phyloP scores from a whole-genome alignment of 257 asterid genomes.

The Solanum infundibuliforme region DNA sequence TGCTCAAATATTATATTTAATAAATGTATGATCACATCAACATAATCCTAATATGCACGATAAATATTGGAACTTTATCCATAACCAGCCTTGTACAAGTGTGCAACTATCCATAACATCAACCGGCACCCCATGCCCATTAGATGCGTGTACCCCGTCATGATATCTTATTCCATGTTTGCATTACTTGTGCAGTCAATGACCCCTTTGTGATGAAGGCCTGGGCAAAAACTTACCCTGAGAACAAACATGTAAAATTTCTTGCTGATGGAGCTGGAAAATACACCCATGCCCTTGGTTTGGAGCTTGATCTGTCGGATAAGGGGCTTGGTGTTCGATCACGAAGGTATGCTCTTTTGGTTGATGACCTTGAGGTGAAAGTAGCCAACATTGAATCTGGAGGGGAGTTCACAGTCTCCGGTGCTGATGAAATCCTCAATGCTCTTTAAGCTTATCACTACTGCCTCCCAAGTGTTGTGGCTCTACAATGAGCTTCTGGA shows the following conservation, averaged over 20 bases:
- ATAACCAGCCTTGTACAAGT: not conserved
- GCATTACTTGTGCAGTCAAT: constrained; percentile 40
- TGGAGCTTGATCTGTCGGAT: constrained; percentile 76
- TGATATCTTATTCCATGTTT: not conserved
- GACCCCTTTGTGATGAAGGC: constrained; percentile 98
- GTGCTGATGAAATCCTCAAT: constrained; percentile 81
- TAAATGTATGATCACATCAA: not conserved
- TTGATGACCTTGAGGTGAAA: constrained; percentile 66
- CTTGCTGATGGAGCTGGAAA: constrained; percentile 77
- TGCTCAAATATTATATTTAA: not conserved
- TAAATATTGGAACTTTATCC: not conserved
- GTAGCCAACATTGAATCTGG: constrained; percentile 78
- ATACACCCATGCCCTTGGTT: constrained; percentile 69
- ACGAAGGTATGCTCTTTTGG: constrained; percentile 67
- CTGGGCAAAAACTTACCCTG: constrained; percentile 84
- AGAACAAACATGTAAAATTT: constrained; percentile 73
- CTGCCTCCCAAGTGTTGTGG: not conserved
- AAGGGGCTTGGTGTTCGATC: constrained; percentile 84
- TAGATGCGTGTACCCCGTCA: not conserved
- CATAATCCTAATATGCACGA: not conserved
- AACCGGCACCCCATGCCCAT: not conserved
- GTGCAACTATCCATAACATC: not conserved
- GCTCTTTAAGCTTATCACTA: constrained; percentile 36
- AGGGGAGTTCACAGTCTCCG: constrained; percentile 84
- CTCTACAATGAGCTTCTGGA: not conserved